A percentile compares a stretch with the other conserved stretches of the same genome.
Conservation (phyloP, 441 rosid genomes). For the Corymbia citriodora region DNA sequence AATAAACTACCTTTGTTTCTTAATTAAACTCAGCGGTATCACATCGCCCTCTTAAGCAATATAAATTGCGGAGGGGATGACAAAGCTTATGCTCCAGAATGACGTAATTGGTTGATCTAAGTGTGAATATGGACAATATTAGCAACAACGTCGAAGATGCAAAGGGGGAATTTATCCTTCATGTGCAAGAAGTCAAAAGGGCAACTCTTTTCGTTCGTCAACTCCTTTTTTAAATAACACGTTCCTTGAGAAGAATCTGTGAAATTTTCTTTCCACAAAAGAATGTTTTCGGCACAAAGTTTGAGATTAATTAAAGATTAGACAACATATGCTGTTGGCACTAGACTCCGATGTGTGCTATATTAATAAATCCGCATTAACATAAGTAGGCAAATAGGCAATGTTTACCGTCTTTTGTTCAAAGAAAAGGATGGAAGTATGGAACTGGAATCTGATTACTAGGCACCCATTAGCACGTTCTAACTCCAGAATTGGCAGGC, state of each 20-base stretch:
- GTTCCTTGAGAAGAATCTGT: constrained; percentile 20
- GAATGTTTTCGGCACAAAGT: background rate
- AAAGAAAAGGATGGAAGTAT: background rate
- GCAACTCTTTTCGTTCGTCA: constrained; percentile 32
- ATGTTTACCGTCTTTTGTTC: background rate
- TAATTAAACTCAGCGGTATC: background rate
- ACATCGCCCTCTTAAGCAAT: background rate
- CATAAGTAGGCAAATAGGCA: background rate
- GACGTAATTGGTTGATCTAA: background rate
- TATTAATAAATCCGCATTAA: background rate
- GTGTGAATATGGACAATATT: background rate
- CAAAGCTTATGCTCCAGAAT: background rate
- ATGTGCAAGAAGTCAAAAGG: constrained; percentile 10
- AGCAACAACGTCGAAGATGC: background rate
- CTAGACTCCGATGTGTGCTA: constrained; percentile 5
- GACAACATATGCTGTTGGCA: constrained; percentile 34
- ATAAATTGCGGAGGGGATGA: background rate
- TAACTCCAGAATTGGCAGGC: background rate
- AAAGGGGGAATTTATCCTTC: constrained; percentile 8
- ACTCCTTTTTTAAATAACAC: constrained; percentile 23
- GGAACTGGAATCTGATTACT: background rate
- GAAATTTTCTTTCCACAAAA: background rate
- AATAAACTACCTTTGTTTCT: background rate
- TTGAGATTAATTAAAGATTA: constrained; percentile 6
- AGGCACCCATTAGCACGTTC: background rate